Evolutionary conservation across 345 rosid genomes (phyloP).

Genomic region (Salix arbutifolia): DNA sequence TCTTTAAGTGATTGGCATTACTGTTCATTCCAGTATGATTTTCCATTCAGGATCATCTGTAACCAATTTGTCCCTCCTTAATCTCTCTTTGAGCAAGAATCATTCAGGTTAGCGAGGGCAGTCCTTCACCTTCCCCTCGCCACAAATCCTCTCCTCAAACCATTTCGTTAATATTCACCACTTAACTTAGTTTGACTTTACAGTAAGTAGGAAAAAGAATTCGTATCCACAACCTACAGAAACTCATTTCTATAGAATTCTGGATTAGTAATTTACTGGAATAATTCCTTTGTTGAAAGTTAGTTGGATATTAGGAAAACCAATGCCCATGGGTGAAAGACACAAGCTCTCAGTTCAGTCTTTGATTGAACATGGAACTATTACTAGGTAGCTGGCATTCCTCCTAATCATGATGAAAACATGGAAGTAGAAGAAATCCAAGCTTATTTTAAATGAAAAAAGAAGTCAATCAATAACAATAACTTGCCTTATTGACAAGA

Average conservation of each 20-base stretch:
- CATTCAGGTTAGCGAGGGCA: too few species aligned
- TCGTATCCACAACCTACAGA: not conserved
- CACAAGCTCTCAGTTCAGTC: too few species aligned
- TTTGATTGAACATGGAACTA: too few species aligned
- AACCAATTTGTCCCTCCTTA: too few species aligned
- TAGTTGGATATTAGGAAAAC: not conserved
- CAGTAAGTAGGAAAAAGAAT: not conserved
- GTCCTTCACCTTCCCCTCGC: too few species aligned
- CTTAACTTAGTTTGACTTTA: not conserved
- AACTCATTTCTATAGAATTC: not conserved
- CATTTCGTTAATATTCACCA: not conserved
- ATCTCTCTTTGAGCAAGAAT: too few species aligned
- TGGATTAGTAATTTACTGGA: not conserved
- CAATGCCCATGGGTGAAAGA: not conserved
- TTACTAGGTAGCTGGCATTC: not conserved
- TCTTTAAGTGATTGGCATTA: too few species aligned
- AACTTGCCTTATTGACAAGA: constrained; percentile 78
- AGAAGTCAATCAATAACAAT: not conserved
- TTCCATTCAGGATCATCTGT: not conserved
- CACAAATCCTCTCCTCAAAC: not conserved
- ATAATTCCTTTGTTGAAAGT: not conserved
- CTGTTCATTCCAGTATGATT: not conserved
- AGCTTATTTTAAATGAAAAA: not conserved
- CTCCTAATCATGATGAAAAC: not conserved
- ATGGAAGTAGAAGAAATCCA: not conserved